Evolutionary conservation across 2,329 filamentous ascomycete species (phyloP), one percentile per base, ranked within the genome.

Genomic region (Beauveria bassiana): DNA sequence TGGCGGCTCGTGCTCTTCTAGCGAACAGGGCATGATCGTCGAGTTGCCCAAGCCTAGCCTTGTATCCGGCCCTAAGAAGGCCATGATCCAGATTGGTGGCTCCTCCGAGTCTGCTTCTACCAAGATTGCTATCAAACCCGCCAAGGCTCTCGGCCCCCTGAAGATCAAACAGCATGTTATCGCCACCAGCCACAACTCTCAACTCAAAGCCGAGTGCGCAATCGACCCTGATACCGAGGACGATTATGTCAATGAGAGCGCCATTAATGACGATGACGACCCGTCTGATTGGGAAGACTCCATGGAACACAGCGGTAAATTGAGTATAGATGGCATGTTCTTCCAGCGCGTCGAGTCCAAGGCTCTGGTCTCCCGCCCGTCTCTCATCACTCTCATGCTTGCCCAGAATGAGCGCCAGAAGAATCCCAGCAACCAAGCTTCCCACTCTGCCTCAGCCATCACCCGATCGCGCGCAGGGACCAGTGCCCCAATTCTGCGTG

Each of bases 301-400:
- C 0, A 85, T 90, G 24, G 89, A 90, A 64, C 90, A 96, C 67
- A 95, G 89, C 71, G 90, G 87, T 62, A 89, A 89, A 67, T 90
- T 90, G 1, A 96, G 90, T 71, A 82, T 92, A 58, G 90, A 95
- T 64, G 89, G 95, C 64, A 87, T 85, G 69, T 81, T 91, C 68
- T 99, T 98, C 81, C 86, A 93, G 73, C 89, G 95, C 10, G 92
- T 98, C 55, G 91, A 96, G 73, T 96, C 93, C 45, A 87, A 87
- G 72, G 85, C 87, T 70, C 80, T 98, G 34, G 88, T 89, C 2
- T 96, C 93, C 1, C 86, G 90, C 54, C 88, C 89, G 58, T 98
- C 93, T 3, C 84, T 98, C 46, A 88, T 99, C 66, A 97, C 93
- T 1, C 86, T 93, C 59, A 88, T 93, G 81, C 86, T 99, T 72